Percentiles rank a stretch among this genome's conserved stretches.
Conservation (phyloP, 73 alveolate species). For the Blepharisma stoltei region DNA sequence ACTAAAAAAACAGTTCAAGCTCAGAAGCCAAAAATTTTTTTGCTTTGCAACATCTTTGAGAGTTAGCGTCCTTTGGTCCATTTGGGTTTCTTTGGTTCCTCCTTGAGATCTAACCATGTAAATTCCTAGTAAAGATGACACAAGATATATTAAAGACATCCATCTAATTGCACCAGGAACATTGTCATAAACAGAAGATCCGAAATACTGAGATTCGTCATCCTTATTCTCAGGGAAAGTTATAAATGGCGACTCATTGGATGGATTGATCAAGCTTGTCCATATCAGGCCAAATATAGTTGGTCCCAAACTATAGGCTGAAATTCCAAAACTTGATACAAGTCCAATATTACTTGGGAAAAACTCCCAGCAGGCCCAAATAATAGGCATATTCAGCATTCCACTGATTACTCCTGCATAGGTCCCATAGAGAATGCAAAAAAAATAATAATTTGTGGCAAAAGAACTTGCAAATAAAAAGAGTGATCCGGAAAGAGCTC, state of each 20-base stretch:
- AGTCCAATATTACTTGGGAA: slow-evolving; percentile 44
- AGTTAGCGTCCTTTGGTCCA: not conserved
- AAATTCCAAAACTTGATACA: slow-evolving; percentile 44
- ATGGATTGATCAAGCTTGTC: slow-evolving; percentile 55
- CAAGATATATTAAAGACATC: slow-evolving; percentile 37
- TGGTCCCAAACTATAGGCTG: slow-evolving; percentile 59
- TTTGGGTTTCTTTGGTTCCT: not conserved
- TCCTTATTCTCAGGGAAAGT: slow-evolving; percentile 16
- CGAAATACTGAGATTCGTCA: slow-evolving; percentile 36
- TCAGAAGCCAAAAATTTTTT: slow-evolving; percentile 41
- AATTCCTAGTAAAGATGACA: slow-evolving; percentile 14
- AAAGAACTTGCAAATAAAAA: too few relatives aligned
- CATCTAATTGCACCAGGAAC: slow-evolving; percentile 50
- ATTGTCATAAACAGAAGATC: slow-evolving; percentile 30
- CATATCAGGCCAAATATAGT: slow-evolving; percentile 49
- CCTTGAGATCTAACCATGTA: slow-evolving; percentile 27
- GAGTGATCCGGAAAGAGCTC: too few relatives aligned
- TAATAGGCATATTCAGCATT: not conserved
- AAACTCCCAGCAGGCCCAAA: slow-evolving; percentile 45
- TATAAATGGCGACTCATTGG: slow-evolving; percentile 33
- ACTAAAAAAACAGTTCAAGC: slow-evolving; percentile 19
- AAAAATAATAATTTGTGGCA: too few relatives aligned
- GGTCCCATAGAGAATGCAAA: too few relatives aligned
- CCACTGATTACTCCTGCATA: not conserved
- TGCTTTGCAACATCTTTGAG: not conserved